Base-by-base conservation (phyloP, 768 basidiomycete genomes). In the Amanita fuliginea region DNA sequence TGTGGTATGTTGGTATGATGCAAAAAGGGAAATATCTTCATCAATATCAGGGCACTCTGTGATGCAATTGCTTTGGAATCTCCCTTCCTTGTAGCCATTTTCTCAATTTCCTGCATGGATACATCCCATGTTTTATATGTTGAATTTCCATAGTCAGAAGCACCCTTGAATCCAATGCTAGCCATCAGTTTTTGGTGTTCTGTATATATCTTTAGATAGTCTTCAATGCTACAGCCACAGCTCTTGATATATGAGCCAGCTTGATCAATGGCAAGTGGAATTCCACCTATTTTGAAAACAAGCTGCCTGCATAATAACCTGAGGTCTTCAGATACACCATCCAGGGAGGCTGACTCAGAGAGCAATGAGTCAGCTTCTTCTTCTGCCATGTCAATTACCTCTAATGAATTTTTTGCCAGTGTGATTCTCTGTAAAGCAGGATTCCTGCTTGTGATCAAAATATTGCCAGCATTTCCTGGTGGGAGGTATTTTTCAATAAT, bases 211-310 rank as follows among this genome's bases (percentile, higher is more conserved):
- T 39, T 18, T 8, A 39, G 18, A 9, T 39, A 39, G 9, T 39
- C 18, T 0, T n/a, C 18, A 39, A 39, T 39, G 5, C 7, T 9
- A 18, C 37, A 39, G 0, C 8, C 7, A 39, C n/a, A 39, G 18
- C 1, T 3, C 1, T n/a, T 4, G 8, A 39, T 39, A 18, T 39
- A 39, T 21, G 18, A 1, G 8, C 37, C 37, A 18, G 57, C 57
- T 28, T 56, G 55, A 41, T 56, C 55, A 46, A 58, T 36, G 30
- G 30, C 30, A 30, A 30, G 30, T 18, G 57, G 30, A 10, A 30
- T 30, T 1, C 55, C 14, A 56, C 32, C 22, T 19, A 48, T 5
- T 32, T 34, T 26, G 36, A 18, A n/a, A 8, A 32, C 4, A 19
- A 45, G 16, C 1, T 32, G n/a, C 11, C 6, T 45, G 16, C 54